A percentile compares a stretch with the other conserved stretches of the same genome.
Evolutionary conservation across 2,329 filamentous ascomycete genomes (phyloP).

Genomic region (Trichoderma guizhouense): DNA sequence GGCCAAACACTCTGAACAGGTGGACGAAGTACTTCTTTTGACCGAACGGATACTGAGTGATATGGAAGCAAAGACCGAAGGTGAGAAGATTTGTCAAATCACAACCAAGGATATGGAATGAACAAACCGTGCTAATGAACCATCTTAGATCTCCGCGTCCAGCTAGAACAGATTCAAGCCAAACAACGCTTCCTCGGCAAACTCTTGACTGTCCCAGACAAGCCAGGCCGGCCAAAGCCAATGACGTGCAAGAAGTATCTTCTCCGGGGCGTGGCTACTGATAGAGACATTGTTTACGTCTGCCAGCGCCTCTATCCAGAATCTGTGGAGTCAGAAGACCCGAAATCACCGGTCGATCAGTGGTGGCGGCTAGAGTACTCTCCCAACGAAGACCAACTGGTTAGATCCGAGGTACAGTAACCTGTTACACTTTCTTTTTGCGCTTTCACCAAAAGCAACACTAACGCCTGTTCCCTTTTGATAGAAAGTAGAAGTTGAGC

Average conservation of each 20-base stretch:
- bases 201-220: slow-evolving; percentile 40
- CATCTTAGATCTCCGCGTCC: slow-evolving; percentile 28
- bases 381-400: slow-evolving; percentile 38
- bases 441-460: slow-evolving; percentile 16
- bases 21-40: slow-evolving; percentile 34
- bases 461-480: not conserved
- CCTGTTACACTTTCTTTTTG: not conserved
- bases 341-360: slow-evolving; percentile 39
- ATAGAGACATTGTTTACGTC: slow-evolving; percentile 47
- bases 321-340: slow-evolving; percentile 41
- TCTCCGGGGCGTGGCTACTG: slow-evolving; percentile 51
- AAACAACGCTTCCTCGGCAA: slow-evolving; percentile 38
- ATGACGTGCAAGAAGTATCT: slow-evolving; percentile 46
- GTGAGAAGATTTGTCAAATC: slow-evolving; percentile 30
- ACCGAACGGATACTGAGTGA: slow-evolving; percentile 35
- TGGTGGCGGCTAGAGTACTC: slow-evolving; percentile 55
- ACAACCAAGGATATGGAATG: not conserved
- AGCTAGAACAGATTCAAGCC: slow-evolving; percentile 32
- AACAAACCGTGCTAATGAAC: slow-evolving; percentile 23
- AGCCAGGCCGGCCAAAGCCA: slow-evolving; percentile 34
- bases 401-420: slow-evolving; percentile 47
- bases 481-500: slow-evolving; percentile 47
- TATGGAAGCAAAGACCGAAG: slow-evolving; percentile 32
- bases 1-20: slow-evolving; percentile 28
- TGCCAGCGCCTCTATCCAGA: slow-evolving; percentile 43